Conservation (phyloP, 1,284 basidiomycete species). For the Entoloma clypeatum region DNA sequence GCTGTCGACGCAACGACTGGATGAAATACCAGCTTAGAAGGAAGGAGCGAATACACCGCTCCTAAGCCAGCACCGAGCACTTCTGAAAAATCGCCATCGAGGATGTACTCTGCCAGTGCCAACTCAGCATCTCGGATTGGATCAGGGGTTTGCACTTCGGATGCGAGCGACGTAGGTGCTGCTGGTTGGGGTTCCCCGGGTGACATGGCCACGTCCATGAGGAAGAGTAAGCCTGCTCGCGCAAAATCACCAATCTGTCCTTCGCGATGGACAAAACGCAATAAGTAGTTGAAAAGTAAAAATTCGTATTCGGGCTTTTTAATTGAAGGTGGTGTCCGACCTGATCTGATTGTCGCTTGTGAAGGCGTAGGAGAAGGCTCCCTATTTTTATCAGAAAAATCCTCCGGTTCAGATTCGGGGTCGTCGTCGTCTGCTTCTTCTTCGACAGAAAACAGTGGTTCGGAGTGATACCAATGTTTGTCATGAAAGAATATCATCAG, state of each 20-base stretch:
- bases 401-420: conserved; percentile 32
- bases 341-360: conserved; percentile 53
- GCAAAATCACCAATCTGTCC: conserved; percentile 93
- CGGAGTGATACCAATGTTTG: conserved; percentile 76
- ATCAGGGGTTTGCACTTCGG: conserved; percentile 41
- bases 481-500: conserved; percentile 97
- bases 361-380: conserved; percentile 56
- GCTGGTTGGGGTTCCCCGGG: conserved; percentile 48
- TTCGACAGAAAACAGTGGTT: conserved; percentile 63
- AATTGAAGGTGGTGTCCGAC: conserved; percentile 37
- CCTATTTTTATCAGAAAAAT: conserved; percentile 20
- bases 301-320: conserved; percentile 91
- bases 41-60: conserved; percentile 89
- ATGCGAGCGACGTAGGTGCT: conserved; percentile 32
- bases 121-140: conserved; percentile 79
- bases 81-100: conserved; percentile 95
- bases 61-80: conserved; percentile 93
- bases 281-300: conserved; percentile 90
- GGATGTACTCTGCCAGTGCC: conserved; percentile 88
- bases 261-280: conserved; percentile 94
- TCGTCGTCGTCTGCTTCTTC: conserved; percentile 65
- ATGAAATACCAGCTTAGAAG: conserved; percentile 77
- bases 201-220: conserved; percentile 93
- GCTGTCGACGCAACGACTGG: conserved; percentile 41
- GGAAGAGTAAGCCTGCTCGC: conserved; percentile 84